Conservation (phyloP, 192 early-diverging fungal species). For the Podochytrium sp. region DNA sequence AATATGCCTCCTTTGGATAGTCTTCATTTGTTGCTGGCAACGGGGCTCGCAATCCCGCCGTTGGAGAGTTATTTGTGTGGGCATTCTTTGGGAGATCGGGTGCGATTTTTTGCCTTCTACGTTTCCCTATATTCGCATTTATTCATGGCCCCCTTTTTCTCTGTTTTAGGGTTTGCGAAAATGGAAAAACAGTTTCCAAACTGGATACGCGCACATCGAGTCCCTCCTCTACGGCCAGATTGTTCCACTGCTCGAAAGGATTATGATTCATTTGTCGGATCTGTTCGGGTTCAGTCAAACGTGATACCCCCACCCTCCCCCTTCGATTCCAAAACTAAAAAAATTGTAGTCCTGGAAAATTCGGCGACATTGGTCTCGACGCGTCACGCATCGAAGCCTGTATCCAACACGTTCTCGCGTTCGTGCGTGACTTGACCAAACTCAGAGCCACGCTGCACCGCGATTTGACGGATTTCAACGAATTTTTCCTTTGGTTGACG, state of each 20-base stretch:
- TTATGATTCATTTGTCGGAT: constrained; percentile 7
- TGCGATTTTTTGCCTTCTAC: background rate
- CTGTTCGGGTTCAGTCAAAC: constrained; percentile 10
- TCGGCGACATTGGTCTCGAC: background rate
- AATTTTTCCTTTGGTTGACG: constrained; percentile 22
- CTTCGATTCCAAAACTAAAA: background rate
- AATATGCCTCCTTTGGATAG: constrained; percentile 16
- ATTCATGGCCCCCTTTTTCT: background rate
- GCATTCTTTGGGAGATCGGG: constrained; percentile 18
- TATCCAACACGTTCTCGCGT: constrained; percentile 4
- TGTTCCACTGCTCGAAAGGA: constrained; percentile 8
- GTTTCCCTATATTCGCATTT: too few relatives aligned
- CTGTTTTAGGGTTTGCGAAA: constrained; percentile 14
- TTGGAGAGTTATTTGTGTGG: constrained; percentile 29
- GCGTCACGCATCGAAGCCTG: background rate
- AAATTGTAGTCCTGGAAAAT: constrained; percentile 2
- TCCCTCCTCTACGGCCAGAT: background rate
- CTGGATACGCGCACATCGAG: constrained; percentile 9
- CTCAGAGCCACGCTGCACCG: background rate
- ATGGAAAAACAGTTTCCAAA: constrained; percentile 18
- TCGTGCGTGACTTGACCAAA: background rate
- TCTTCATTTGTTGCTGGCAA: constrained; percentile 7
- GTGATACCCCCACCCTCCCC: background rate
- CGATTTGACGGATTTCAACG: background rate
- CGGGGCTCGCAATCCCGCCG: constrained; percentile 7